Evolutionary conservation across 306 rosid genomes (phyloP), one percentile per base, ranked within the genome.

Genomic region (Trichosanthes truncata): DNA sequence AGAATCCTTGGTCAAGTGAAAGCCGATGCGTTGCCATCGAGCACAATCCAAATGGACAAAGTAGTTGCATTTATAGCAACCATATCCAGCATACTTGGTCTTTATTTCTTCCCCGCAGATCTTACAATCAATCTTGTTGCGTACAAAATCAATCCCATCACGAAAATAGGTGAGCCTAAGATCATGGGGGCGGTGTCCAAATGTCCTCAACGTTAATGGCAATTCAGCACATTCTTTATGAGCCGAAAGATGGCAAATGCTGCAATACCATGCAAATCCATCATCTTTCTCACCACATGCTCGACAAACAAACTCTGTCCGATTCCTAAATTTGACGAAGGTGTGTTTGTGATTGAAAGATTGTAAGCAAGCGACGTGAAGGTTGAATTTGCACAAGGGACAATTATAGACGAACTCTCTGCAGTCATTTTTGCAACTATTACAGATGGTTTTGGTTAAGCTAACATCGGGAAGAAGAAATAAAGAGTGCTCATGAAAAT

Each of bases 401-500:
- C 76, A 69, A 0, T 23, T 40, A 41, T 69, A 69, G 12, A 69
- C 8, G 29, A 69, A 69, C n/a, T 41, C 53, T 6, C 53, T 29
- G 18, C 76, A 69, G 33, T 69, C 53, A 12, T 69, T 69, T 69
- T 69, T 69, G 36, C 76, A 69, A 69, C 76, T 69, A 13, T 69
- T 23, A 43, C 55, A 69, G 1, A 69, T 12, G n/a, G 55, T n/a
- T n/a, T n/a, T n/a, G n/a, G n/a, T 11, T 40, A 0, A 11, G 40
- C 20, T 14, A 29, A 61, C 14, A 2, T n/a, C 5, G 48, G 76
- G 55, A 43, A 69, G 10, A 69, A 69, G 76, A 21, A 69, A 21
- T 43, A 69, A 69, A 6, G 76, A 36, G 53, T 69, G 76, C 9
- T 41, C 10, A 12, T 69, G 76, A 43, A 41, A 69, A 69, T 69